These are phyloP conservation scores for Fusarium sp. DNA, from an alignment of 2,329 filamentous ascomycete species.

Conservation along the genomic window DNA sequence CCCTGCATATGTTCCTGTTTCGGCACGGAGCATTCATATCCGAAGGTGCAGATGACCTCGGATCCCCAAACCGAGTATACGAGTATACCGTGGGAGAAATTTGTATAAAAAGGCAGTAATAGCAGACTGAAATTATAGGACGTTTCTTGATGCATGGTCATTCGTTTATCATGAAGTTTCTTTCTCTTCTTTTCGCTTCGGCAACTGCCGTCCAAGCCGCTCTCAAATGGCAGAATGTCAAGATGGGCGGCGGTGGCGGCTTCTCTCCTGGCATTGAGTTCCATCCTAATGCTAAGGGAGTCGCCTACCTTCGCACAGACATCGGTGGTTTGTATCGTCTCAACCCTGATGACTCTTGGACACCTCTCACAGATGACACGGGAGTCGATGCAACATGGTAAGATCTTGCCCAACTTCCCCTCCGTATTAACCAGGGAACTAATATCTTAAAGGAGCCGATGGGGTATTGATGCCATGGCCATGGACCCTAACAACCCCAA, in stretches of 20 bases:
- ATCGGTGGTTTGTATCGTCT: conserved; percentile 37
- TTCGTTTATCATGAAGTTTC: conserved; percentile 19
- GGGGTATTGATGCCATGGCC: conserved; percentile 68
- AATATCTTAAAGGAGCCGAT: conserved; percentile 57
- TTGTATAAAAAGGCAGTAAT: neutral
- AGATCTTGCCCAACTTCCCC: fast-evolving
- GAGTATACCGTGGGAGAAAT: neutral
- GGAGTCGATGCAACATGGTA: conserved; percentile 24
- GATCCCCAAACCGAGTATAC: neutral
- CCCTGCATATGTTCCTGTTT: neutral
- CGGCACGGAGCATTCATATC: conserved; percentile 3
- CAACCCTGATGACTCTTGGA: conserved; percentile 37
- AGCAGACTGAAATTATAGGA: neutral
- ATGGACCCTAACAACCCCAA: conserved; percentile 64
- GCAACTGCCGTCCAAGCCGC: conserved; percentile 13
- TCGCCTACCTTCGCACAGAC: conserved; percentile 32
- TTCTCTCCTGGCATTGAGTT: conserved; percentile 36
- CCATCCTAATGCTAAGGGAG: conserved; percentile 32
- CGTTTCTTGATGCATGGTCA: fast-evolving
- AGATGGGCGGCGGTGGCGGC: conserved; percentile 31
- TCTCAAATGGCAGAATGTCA: conserved; percentile 35
- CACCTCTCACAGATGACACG: conserved; percentile 26
- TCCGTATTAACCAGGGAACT: neutral
- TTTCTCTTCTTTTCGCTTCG: conserved; percentile 18
- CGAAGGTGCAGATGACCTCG: neutral